A percentile compares a stretch with the other conserved stretches of the same genome.
Conservation (phyloP, 805 yeast genomes). For the Cyberlindnera americana region DNA sequence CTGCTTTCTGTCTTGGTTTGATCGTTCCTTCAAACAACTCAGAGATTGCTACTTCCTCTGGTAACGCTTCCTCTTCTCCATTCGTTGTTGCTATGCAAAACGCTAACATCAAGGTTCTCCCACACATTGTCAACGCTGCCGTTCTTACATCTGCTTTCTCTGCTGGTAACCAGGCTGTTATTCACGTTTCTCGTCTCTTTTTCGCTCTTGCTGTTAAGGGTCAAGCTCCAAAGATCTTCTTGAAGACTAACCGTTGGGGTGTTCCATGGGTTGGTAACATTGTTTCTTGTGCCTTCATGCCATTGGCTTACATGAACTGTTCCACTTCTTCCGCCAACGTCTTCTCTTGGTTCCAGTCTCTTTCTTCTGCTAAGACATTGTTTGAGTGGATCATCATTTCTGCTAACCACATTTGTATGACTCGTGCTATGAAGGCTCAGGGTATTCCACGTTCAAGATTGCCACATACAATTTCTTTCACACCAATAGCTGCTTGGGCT, state of each 20-base stretch:
- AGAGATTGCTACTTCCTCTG: conserved; percentile 29
- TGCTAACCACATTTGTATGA: conserved; percentile 30
- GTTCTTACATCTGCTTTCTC: conserved; percentile 39
- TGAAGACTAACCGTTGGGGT: conserved; percentile 33
- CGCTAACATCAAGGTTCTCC: conserved; percentile 39
- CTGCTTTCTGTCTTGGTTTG: conserved; percentile 34
- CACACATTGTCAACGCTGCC: conserved; percentile 36
- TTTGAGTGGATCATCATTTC: conserved; percentile 33
- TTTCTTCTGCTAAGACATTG: conserved; percentile 31
- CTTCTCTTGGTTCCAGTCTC: conserved; percentile 34
- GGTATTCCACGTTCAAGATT: conserved; percentile 22
- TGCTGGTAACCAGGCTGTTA: conserved; percentile 33
- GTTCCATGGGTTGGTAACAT: conserved; percentile 32
- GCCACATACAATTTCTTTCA: conserved; percentile 17
- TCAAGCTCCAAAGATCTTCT: conserved; percentile 37
- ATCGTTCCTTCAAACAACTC: conserved; percentile 33
- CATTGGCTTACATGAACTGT: conserved; percentile 36
- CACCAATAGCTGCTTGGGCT: conserved; percentile 32
- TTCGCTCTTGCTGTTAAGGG: conserved; percentile 37
- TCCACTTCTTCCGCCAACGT: conserved; percentile 29
- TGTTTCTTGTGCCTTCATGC: conserved; percentile 30
- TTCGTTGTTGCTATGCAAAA: conserved; percentile 44
- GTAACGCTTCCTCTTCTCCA: conserved; percentile 35
- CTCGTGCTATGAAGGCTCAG: conserved; percentile 39
- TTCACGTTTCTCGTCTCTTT: conserved; percentile 32